phyloP scores from a whole-genome alignment of 306 rosid genomes.

The Dalbergia oliveri region DNA sequence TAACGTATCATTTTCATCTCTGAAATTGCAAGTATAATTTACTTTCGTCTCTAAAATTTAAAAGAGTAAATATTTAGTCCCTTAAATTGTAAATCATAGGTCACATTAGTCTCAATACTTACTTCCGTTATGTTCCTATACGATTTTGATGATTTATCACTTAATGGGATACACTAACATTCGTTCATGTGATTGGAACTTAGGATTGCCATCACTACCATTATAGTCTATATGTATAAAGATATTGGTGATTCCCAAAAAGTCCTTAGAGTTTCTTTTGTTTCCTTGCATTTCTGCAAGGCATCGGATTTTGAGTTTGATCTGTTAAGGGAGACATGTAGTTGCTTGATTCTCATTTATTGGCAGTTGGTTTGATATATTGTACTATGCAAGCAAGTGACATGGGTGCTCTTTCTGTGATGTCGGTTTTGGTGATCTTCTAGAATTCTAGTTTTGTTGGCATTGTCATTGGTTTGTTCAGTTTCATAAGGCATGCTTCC shows the following conservation, averaged over 20 bases:
- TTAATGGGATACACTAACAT: too few relatives aligned
- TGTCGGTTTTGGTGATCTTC: conserved; percentile 55
- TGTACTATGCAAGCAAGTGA: conserved; percentile 35
- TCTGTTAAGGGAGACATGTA: background rate
- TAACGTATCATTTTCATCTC: too few relatives aligned
- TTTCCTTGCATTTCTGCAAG: background rate
- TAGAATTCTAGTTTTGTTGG: conserved; percentile 52
- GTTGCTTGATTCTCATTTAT: background rate
- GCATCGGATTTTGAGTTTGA: background rate
- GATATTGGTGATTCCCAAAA: background rate
- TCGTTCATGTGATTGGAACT: conserved; percentile 46
- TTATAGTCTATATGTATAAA: conserved; percentile 21
- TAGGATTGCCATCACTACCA: conserved; percentile 46
- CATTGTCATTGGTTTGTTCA: conserved; percentile 47
- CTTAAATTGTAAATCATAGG: too few relatives aligned
- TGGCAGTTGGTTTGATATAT: background rate
- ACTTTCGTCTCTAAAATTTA: too few relatives aligned
- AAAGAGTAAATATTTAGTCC: too few relatives aligned
- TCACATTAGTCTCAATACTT: too few relatives aligned
- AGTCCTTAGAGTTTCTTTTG: background rate
- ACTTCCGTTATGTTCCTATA: too few relatives aligned
- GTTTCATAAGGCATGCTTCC: conserved; percentile 33
- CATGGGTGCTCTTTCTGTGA: conserved; percentile 51
- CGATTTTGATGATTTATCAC: too few relatives aligned
- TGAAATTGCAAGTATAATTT: too few relatives aligned